These are phyloP conservation scores for Dispira parvispora DNA, from an alignment of 192 early-diverging fungal species.

Conservation along the genomic window DNA sequence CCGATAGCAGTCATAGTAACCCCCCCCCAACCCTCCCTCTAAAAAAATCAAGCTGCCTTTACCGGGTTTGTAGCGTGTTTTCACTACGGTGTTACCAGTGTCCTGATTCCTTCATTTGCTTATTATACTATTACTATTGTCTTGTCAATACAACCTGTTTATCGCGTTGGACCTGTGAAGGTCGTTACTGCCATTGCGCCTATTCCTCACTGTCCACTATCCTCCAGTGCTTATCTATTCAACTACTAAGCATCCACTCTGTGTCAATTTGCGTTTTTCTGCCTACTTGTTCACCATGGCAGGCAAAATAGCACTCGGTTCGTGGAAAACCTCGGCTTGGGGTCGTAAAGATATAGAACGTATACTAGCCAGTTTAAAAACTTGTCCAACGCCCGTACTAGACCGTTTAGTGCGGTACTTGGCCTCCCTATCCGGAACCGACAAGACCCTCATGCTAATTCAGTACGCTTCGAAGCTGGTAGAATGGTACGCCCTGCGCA, in stretches of 20 bases:
- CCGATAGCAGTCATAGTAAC: too few relatives aligned
- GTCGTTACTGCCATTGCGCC: neutral
- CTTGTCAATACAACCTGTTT: too few relatives aligned
- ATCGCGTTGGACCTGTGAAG: neutral
- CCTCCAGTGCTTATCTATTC: neutral
- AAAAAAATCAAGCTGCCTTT: too few relatives aligned
- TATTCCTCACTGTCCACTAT: neutral
- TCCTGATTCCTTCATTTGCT: too few relatives aligned
- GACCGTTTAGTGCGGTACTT: conserved; percentile 24
- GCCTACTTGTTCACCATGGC: neutral
- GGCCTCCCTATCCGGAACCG: conserved; percentile 38
- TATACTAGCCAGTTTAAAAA: neutral
- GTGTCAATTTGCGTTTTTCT: neutral
- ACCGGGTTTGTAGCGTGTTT: too few relatives aligned
- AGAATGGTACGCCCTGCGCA: conserved; percentile 51
- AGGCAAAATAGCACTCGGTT: neutral
- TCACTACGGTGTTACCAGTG: too few relatives aligned
- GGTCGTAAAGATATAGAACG: neutral
- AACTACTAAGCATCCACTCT: neutral
- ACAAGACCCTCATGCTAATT: conserved; percentile 56
- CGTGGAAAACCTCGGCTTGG: neutral
- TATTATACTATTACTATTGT: too few relatives aligned
- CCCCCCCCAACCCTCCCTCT: too few relatives aligned
- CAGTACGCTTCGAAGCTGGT: conserved; percentile 88
- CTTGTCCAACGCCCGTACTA: neutral